Evolutionary conservation across 2,329 filamentous ascomycete genomes (phyloP).

Genomic region (Fusarium multiceps): DNA sequence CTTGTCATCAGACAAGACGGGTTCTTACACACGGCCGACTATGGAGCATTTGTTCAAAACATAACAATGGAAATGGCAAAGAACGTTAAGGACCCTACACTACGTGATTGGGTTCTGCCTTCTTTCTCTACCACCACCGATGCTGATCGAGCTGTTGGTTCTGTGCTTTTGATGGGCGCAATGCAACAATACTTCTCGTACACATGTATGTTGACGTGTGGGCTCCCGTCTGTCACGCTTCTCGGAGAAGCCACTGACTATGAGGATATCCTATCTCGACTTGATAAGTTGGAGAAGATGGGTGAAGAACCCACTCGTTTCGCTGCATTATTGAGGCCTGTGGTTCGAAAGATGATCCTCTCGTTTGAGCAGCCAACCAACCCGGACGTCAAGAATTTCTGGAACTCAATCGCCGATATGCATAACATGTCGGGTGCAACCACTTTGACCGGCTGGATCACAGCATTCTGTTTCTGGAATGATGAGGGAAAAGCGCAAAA

Average conservation of each 20-base stretch:
- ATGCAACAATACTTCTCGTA: background rate
- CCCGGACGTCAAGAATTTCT: background rate
- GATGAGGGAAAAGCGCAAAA: background rate
- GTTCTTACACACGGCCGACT: background rate
- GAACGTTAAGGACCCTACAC: background rate
- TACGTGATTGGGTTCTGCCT: background rate
- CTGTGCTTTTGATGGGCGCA: background rate
- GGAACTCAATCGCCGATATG: background rate
- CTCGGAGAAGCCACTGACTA: conserved; percentile 1
- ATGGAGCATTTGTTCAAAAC: fast-evolving
- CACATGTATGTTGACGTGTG: fast-evolving
- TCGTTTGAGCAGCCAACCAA: background rate
- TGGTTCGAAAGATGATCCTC: background rate
- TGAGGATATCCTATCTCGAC: background rate
- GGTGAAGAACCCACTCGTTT: background rate
- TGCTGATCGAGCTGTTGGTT: background rate
- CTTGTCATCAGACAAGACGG: fast-evolving
- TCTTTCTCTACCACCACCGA: background rate
- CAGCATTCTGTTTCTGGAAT: background rate
- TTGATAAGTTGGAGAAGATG: background rate
- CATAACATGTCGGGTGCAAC: fast-evolving
- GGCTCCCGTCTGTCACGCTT: background rate
- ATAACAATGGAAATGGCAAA: background rate
- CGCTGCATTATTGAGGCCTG: background rate
- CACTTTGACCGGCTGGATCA: background rate